Evolutionary conservation across 768 basidiomycete genomes (phyloP).

Genomic region (Tricholoma saponaceum): DNA sequence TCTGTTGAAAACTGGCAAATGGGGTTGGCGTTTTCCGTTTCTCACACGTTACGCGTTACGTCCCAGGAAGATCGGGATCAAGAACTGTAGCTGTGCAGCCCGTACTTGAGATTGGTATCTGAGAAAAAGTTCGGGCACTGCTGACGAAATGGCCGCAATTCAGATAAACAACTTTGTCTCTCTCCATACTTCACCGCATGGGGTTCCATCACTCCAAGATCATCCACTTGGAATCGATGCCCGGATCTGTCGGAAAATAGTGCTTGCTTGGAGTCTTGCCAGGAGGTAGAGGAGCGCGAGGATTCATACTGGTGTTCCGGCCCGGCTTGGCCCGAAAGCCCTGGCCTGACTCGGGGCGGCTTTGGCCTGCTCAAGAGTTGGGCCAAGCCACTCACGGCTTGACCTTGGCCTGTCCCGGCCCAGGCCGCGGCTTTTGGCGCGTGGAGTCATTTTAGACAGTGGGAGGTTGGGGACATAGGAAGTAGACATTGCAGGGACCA

Average conservation of each 20-base stretch:
- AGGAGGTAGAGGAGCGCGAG: neutral
- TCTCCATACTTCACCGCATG: constrained; percentile 11
- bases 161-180: constrained; percentile 16
- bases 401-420: neutral
- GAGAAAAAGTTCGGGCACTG: constrained; percentile 20
- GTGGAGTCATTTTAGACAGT: neutral
- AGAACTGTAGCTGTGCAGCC: constrained; percentile 16
- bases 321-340: neutral
- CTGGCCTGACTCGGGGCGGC: too few species aligned
- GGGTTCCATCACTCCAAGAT: constrained; percentile 13
- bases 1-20: constrained; percentile 14
- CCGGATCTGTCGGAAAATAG: constrained; percentile 20
- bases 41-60: constrained; percentile 14
- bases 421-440: neutral
- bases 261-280: neutral
- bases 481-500: too few species aligned
- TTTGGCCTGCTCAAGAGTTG: neutral
- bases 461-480: neutral
- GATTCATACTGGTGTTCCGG: neutral
- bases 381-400: neutral
- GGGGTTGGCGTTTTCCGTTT: constrained; percentile 19
- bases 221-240: constrained; percentile 6
- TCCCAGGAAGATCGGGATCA: constrained; percentile 19
- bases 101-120: constrained; percentile 15
- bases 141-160: constrained; percentile 17